Evolutionary conservation across 2,329 filamentous ascomycete species (phyloP), one percentile per base, ranked within the genome.

Genomic region (Tolypocladium inflatum): DNA sequence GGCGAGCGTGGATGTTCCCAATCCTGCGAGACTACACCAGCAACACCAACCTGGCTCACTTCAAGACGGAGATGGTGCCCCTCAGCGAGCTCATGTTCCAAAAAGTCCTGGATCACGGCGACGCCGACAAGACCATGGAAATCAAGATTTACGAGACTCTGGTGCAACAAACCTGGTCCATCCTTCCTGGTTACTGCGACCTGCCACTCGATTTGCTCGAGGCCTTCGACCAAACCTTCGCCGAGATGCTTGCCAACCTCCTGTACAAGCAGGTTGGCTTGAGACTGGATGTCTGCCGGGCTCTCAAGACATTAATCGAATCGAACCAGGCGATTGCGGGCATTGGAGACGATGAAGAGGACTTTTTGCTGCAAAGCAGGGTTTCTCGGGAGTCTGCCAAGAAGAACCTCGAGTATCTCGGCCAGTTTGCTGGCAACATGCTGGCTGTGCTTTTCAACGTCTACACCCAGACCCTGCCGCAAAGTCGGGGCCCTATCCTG

Each of bases 391-490:
- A 79, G 4, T 80, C 85, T 43, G 93, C 94, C 0, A 78, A 85
- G 70, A 86, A 87, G 73, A 97, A 97, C 68, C 76, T 97, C 43
- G 77, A 84, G n/a, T 87, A 96, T 70, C 79, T 99, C 15, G 85
- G 90, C 19, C 77, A 78, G 1, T 92, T 94, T 68, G 82, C 93
- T 1, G 88, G 88, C 60, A 97, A 97, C 67, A 83, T 99, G 74
- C 83, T 99, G 48, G 92, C 94, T 8, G 93, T 97, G 0, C 78
- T 99, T n/a, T 97, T 99, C 80, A 99, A 99, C 70, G 93, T 99
- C 51, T 99, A 99, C 76, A 96, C 90, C 63, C 90, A 97, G 72
- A 99, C 94, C 1, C 80, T 99, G 33, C 93, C 94, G 2, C 91
- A 97, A 68, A 94, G 90, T 67, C 84, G 94, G 64, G 92, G 91